Base-by-base conservation (phyloP, 2,329 filamentous ascomycete genomes). In the Calonectria multiphialidica region DNA sequence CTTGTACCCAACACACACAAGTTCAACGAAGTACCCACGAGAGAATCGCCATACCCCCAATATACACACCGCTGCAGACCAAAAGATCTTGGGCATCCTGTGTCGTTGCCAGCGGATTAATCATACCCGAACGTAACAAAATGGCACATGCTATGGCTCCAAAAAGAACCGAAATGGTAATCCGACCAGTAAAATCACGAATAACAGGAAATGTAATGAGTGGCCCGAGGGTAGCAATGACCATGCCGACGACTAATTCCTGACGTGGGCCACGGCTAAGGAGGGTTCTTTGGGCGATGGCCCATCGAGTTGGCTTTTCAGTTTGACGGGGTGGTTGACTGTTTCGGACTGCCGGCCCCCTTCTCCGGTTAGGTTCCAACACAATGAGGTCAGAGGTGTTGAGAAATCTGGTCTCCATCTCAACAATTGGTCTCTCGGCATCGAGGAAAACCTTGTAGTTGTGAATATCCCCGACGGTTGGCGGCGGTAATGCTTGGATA, bases 361-460 rank as follows among this genome's bases (percentile, higher is more conserved):
- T 55, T 13, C 64, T 67, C 7, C 47, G 71, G 7, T 65, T 67
- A 18, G 65, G 67, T 16, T 69, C 72, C 13, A 82, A 50, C 7
- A 84, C 85, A 23, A 93, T 80, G 15, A 93, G 85, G 74, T 88
- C 83, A 15, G 83, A 80, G 5, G 84, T 82, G 45, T 90, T 87
- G 6, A 94, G 86, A 77, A 94, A 94, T 5, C 85, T 85, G 2
- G 87, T 87, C 81, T 95, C 93, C 10, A 83, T 79, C 47, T 91
- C 86, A 44, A 88, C 88, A 57, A 95, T 88, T 8, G 90, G 88
- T 37, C 85, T 84, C 70, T 89, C 86, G 13, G 82, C 85, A 9
- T 84, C 82, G 50, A 94, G 88, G 82, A 91, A 94, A 8, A 82
- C 77, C 49, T 87, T 88, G 82, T 88, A 84, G 71, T 84, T 81